Percentiles rank a stretch among this genome's conserved stretches.
These are phyloP conservation scores for Calonectria crousiana DNA, from an alignment of 2,329 filamentous ascomycete species.

Conservation along the genomic window DNA sequence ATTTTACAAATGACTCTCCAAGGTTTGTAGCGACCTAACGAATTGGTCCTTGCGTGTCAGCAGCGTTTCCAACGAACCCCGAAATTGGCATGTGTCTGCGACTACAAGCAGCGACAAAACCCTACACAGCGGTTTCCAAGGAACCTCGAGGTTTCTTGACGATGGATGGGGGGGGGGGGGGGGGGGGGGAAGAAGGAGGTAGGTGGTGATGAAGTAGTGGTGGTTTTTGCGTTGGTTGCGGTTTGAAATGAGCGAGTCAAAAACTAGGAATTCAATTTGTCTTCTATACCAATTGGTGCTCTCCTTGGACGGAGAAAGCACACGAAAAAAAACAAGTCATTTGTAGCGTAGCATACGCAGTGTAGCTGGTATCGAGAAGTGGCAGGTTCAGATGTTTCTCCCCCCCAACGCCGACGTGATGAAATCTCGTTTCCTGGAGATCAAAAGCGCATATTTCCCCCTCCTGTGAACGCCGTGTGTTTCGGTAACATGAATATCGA, in stretches of 20 bases:
- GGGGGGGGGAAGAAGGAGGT: too few species aligned
- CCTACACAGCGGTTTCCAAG: neutral
- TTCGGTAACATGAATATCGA: neutral
- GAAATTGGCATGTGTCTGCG: neutral
- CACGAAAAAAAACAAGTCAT: neutral
- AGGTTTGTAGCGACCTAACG: neutral
- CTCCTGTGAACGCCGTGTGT: conserved; percentile 18
- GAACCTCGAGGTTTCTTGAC: neutral
- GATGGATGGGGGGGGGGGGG: neutral
- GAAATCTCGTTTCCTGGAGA: conserved; percentile 16
- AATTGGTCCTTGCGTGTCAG: neutral
- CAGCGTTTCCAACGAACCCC: neutral
- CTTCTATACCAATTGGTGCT: conserved; percentile 8
- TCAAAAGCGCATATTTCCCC: neutral
- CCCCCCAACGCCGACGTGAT: conserved; percentile 20
- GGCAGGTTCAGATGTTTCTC: conserved; percentile 1
- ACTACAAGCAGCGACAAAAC: neutral
- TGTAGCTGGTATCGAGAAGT: conserved; percentile 24
- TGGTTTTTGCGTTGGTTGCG: neutral
- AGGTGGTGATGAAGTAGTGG: neutral
- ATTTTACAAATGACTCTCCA: neutral
- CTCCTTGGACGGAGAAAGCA: neutral
- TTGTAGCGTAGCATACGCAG: conserved; percentile 15
- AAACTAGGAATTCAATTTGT: conserved; percentile 5
- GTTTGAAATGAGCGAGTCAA: neutral